These are phyloP conservation scores for Hyphodiscus sp. DNA, from an alignment of 2,329 filamentous ascomycete species.

Conservation along the genomic window DNA sequence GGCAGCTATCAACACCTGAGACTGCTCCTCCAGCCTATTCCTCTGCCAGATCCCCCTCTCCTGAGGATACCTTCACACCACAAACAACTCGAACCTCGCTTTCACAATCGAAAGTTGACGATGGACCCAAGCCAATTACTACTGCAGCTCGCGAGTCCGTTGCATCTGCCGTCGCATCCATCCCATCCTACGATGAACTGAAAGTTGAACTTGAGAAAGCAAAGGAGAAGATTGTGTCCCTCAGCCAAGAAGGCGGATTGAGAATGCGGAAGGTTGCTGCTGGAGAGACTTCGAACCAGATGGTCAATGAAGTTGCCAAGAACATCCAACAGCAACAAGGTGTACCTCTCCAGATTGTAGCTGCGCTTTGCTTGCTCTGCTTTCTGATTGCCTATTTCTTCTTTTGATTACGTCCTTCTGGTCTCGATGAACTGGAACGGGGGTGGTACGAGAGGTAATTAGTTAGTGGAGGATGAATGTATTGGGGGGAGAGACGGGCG, in stretches of 20 bases:
- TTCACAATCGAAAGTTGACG: slow-evolving; percentile 26
- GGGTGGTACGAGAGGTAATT: not conserved
- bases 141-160: slow-evolving; percentile 19
- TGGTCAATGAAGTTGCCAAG: slow-evolving; percentile 45
- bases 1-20: slow-evolving; percentile 18
- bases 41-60: slow-evolving; percentile 43
- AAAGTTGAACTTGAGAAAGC: slow-evolving; percentile 69
- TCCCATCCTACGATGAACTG: slow-evolving; percentile 52
- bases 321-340: slow-evolving; percentile 50
- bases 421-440: not conserved
- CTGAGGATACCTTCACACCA: slow-evolving; percentile 32
- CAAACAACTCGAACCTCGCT: slow-evolving; percentile 22
- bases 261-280: slow-evolving; percentile 70
- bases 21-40: slow-evolving; percentile 40
- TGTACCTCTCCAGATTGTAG: slow-evolving; percentile 80
- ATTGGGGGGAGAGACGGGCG: not conserved
- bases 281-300: slow-evolving; percentile 40
- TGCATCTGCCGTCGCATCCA: slow-evolving; percentile 39
- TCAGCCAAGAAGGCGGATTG: slow-evolving; percentile 66
- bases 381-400: slow-evolving; percentile 95
- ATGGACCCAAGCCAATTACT: slow-evolving; percentile 25
- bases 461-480: not conserved
- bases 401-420: slow-evolving; percentile 55
- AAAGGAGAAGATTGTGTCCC: slow-evolving; percentile 62
- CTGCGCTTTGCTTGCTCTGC: slow-evolving; percentile 76